Base-by-base conservation (phyloP, 1,284 basidiomycete species). In the Irpex rosettiformis region DNA sequence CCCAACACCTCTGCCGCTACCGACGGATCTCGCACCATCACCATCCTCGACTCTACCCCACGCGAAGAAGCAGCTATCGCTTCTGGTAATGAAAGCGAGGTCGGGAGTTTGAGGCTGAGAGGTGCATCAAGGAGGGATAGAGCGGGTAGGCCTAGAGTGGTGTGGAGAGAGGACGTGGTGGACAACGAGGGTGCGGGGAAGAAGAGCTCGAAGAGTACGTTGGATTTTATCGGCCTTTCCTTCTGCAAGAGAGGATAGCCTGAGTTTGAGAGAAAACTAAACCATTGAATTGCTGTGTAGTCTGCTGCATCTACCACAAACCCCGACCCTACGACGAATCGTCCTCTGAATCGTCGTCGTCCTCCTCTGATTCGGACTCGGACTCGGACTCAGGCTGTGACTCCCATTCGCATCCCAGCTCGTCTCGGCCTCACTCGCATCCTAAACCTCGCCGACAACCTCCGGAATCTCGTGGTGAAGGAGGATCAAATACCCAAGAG, bases 301-400 rank as follows among this genome's bases (percentile, higher is more conserved):
- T 94, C 58, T 94, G 93, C 69, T 94, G 93, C 70, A 93, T 94
- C 66, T 94, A 93, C 70, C 90, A 93, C 70, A 92, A 89, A 68
- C 88, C 89, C 0, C 81, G 81, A 60, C 72, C 67, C 54, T 93
- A 91, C 62, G 91, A 92, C 72, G 91, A 93, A 71, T 92, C 90
- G 21, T 91, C 89, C 0, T 85, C 81, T 42, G 88, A 89, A 59
- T 82, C 85, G 54, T 80, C 79, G 3, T 83, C 80, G 0, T 79
- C 80, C 0, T 80, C 80, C 53, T 72, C 73, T 6, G 77, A 75
- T 45, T 70, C 73, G 5, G 75, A 75, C 52, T 78, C 77, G 7
- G 77, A 78, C 58, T 64, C 78, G 43, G 63, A 63, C 52, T 65
- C 70, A 68, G 70, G 16, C 4, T 37, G 62, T 43, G 65, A 65